Base-by-base conservation (phyloP, 257 asterid species). In the Capsicum rhomboideum region DNA sequence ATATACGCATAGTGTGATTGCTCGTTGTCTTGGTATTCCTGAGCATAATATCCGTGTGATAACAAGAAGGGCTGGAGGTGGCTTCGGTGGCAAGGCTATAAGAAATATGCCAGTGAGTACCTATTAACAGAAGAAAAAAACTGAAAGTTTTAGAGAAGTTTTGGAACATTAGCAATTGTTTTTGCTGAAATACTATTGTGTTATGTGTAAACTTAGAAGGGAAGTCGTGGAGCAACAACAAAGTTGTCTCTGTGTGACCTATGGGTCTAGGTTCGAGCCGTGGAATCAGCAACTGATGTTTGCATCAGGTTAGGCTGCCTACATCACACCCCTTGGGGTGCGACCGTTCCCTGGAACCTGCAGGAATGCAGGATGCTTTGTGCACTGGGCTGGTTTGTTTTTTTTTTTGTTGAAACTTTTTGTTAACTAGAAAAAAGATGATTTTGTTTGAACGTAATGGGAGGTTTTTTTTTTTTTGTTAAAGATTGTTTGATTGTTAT, bases 71-170 rank as follows among this genome's bases (percentile, higher is more conserved):
- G 44, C 44, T 40, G 44, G 44, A 40, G 44, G 44, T 40, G 44
- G 44, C 44, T 40, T 40, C 8, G 97, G 97, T 58, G 97, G 97
- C 85, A 93, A 93, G 91, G 88, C 91, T 29, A 21, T 88, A 18
- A 87, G 77, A 86, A 85, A 94, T 83, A 88, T 90, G 86, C 88
- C 91, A 11, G 97, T 93, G 82, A 89, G 93, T 89, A 66, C 34
- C 69, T 63, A 5, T 26, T 63, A 63, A 77, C 80, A 2, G 12
- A 5, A 28, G 23, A 53, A 78, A 78, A 49, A 8, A 52, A 28
- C 50, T 10, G 16, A 40, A n/a, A 21, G 68, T 26, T 23, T n/a
- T 58, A 58, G 12, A 58, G 1, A 58, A 58, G 29, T 58, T 4
- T 9, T 58, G 66, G n/a, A 58, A n/a, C 29, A 58, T n/a, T 58